Evolutionary conservation across 1,284 basidiomycete species (phyloP), one percentile per base, ranked within the genome.

Genomic region (Pyrrhoderma noxium): DNA sequence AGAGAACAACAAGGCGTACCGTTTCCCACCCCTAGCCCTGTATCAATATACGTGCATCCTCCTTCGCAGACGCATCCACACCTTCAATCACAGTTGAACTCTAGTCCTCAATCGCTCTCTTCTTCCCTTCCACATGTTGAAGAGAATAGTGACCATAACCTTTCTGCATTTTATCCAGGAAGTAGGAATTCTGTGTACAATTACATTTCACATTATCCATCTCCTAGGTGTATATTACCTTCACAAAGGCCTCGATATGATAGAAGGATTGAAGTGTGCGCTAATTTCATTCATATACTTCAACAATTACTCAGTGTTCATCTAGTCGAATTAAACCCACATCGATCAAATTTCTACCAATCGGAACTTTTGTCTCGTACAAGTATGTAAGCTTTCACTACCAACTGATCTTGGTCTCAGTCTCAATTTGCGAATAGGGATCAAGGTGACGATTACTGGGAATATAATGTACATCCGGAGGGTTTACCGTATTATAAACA

Each of bases 381-480:
- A 35, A 46, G 50, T 51, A 35, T 31, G 50, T 45, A n/a, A n/a
- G 21, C 13, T n/a, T 8, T 49, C 38, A 3, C 22, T 48, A n/a
- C n/a, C 7, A 16, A 3, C 27, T 16, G 7, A 13, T 38, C 22
- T 11, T 13, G 13, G 2, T n/a, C 22, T 9, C 8, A 22, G 11
- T 8, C 4, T 14, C 27, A 31, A 5, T n/a, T 5, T 31, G 5
- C 27, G 5, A 31, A 5, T 5, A 55, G 53, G 34, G 39, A 44
- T 16, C 23, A 39, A 37, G 22, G 14, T 22, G 9, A 36, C 18
- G 25, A 27, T n/a, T n/a, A 4, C 13, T 55, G 53, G 53, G 19
- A 37, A 36, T 40, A 37, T 16, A 44, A 47, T 40, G 34, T 51
- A 5, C 53, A 55, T 25, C 49, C 53, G 11, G 53, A 55, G 13